Evolutionary conservation across 2,329 filamentous ascomycete species (phyloP).

Genomic region (Ceratocystis colombiana): DNA sequence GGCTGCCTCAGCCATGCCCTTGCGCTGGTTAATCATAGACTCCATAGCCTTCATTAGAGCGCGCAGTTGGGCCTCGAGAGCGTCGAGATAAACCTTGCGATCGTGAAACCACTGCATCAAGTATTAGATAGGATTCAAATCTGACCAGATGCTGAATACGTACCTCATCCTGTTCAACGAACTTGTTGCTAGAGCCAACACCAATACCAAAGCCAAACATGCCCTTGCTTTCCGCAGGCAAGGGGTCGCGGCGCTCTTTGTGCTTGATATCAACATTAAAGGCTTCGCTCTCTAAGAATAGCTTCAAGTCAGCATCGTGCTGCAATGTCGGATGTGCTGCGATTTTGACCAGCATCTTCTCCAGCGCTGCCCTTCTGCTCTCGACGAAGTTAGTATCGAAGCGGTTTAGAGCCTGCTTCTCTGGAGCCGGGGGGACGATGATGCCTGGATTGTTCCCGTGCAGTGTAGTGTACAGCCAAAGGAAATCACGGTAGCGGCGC

Average conservation of each 20-base stretch:
- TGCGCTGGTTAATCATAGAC: slow-evolving; percentile 80
- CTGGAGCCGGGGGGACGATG: slow-evolving; percentile 87
- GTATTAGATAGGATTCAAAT: slow-evolving; percentile 25
- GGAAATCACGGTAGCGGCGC: slow-evolving; percentile 86
- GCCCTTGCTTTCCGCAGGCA: slow-evolving; percentile 82
- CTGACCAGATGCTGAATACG: slow-evolving; percentile 33
- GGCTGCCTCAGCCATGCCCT: slow-evolving; percentile 85
- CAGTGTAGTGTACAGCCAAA: slow-evolving; percentile 93
- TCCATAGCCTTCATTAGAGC: slow-evolving; percentile 88
- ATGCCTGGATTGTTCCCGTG: slow-evolving; percentile 92
- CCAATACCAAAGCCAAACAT: slow-evolving; percentile 70
- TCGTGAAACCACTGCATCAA: slow-evolving; percentile 82
- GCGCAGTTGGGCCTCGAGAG: slow-evolving; percentile 82
- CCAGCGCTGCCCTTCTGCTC: slow-evolving; percentile 75
- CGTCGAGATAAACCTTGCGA: slow-evolving; percentile 86
- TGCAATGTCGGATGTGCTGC: slow-evolving; percentile 82
- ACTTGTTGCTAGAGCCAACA: slow-evolving; percentile 71
- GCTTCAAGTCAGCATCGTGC: slow-evolving; percentile 85
- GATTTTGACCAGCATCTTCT: slow-evolving; percentile 97
- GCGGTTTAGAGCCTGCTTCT: slow-evolving; percentile 93
- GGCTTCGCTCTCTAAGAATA: slow-evolving; percentile 91
- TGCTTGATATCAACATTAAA: slow-evolving; percentile 98
- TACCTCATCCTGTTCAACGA: slow-evolving; percentile 94
- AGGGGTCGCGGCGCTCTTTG: slow-evolving; percentile 82
- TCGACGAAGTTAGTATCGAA: slow-evolving; percentile 98